Conservation (phyloP, 192 early-diverging fungal genomes). For the Tieghemiomyces parasiticus region DNA sequence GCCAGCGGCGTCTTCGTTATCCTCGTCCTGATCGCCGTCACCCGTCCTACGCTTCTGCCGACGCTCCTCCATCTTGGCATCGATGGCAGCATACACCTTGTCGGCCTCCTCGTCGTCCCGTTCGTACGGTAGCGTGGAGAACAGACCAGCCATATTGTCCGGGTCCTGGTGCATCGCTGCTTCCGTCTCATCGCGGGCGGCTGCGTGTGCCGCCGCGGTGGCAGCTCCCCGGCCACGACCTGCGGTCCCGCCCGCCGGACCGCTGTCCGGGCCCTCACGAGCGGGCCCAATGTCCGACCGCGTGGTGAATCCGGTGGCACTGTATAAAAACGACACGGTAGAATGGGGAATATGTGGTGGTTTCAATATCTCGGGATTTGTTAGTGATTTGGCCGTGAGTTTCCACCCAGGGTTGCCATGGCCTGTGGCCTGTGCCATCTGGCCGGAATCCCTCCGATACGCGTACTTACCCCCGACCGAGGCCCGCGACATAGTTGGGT, state of each 20-base stretch:
- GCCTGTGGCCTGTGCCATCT: neutral
- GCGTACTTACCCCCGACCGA: conserved; percentile 67
- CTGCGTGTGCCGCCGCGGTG: conserved; percentile 7
- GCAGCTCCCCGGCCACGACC: conserved; percentile 12
- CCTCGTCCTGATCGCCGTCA: conserved; percentile 50
- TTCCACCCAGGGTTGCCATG: neutral
- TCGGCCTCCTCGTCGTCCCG: conserved; percentile 98
- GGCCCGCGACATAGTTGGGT: conserved; percentile 91
- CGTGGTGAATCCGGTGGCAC: conserved; percentile 94
- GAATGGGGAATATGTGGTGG: neutral
- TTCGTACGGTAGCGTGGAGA: conserved; percentile 75
- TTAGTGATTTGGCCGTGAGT: neutral
- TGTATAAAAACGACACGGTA: conserved; percentile 7
- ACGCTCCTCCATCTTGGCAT: conserved; percentile 79
- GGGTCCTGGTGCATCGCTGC: conserved; percentile 56
- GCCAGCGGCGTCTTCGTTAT: conserved; percentile 49
- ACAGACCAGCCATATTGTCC: conserved; percentile 88
- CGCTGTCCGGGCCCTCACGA: conserved; percentile 48
- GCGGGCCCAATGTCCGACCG: conserved; percentile 96
- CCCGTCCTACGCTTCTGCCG: conserved; percentile 59
- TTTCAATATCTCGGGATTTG: neutral
- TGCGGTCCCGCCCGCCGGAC: conserved; percentile 25
- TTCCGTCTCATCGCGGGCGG: conserved; percentile 11
- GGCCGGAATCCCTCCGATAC: neutral
- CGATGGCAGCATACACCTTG: conserved; percentile 75